Conservation (phyloP, 305 asterid genomes). For the Fraxinus xanthoxyloides region DNA sequence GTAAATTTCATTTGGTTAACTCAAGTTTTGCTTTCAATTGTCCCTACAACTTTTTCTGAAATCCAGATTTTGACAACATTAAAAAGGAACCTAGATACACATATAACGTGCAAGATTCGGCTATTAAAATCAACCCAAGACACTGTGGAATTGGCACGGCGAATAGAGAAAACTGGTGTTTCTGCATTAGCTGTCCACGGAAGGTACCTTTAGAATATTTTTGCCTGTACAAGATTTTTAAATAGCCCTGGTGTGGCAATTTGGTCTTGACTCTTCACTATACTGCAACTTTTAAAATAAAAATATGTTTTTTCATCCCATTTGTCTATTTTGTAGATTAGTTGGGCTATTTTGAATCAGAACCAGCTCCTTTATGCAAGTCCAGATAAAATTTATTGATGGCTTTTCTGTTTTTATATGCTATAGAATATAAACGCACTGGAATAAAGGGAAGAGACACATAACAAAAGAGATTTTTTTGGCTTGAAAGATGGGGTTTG, state of each 20-base stretch:
- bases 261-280: background rate
- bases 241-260: background rate
- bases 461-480: background rate
- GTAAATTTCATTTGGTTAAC: slow-evolving; percentile 12
- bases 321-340: background rate
- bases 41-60: slow-evolving; percentile 14
- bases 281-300: background rate
- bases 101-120: slow-evolving; percentile 88
- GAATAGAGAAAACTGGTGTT: slow-evolving; percentile 85
- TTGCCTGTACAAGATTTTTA: slow-evolving; percentile 15
- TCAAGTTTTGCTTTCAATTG: background rate
- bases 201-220: slow-evolving; percentile 44
- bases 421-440: background rate
- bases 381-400: background rate
- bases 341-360: slow-evolving; percentile 15
- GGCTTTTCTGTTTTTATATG: background rate
- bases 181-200: slow-evolving; percentile 96
- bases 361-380: background rate
- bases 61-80: slow-evolving; percentile 76
- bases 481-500: background rate
- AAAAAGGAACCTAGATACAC: slow-evolving; percentile 72
- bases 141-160: slow-evolving; percentile 83
- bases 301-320: background rate
- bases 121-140: slow-evolving; percentile 61
- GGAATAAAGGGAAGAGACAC: background rate